phyloP scores from a whole-genome alignment of 306 rosid genomes.

The Dalbergia cochinchinensis region DNA sequence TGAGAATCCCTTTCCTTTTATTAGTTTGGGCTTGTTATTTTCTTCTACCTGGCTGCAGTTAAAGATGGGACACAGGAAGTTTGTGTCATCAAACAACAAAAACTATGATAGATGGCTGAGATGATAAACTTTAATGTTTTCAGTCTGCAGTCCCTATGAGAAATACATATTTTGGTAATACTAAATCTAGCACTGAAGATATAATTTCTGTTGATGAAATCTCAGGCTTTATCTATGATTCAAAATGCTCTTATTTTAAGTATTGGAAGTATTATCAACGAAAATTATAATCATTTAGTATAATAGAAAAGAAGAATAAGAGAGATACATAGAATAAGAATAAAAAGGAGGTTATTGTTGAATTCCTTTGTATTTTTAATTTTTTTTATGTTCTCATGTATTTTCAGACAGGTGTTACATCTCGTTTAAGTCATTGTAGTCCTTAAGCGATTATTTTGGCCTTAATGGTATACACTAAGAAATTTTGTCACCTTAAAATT shows the following conservation, averaged over 20 bases:
- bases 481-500: too few species aligned
- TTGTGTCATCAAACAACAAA: slow-evolving; percentile 36
- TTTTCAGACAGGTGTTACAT: too few species aligned
- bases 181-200: neutral
- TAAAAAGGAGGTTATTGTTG: too few species aligned
- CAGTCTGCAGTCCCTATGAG: neutral
- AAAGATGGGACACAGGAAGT: slow-evolving; percentile 25
- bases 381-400: too few species aligned
- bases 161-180: neutral
- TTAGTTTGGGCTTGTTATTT: slow-evolving; percentile 16
- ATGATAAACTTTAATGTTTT: neutral
- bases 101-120: slow-evolving; percentile 19
- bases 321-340: neutral
- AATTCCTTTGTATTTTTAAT: too few species aligned
- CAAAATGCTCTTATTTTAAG: neutral
- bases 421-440: too few species aligned
- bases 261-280: neutral
- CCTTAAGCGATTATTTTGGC: too few species aligned
- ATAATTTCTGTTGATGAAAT: neutral
- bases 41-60: slow-evolving; percentile 36
- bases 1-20: slow-evolving; percentile 1
- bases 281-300: neutral
- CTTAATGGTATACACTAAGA: too few species aligned
- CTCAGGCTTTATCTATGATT: neutral
- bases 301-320: too few species aligned